Evolutionary conservation across 352 stramenopile genomes (phyloP), one percentile per base, ranked within the genome.

Genomic region (Aphanomyces stellatus): DNA sequence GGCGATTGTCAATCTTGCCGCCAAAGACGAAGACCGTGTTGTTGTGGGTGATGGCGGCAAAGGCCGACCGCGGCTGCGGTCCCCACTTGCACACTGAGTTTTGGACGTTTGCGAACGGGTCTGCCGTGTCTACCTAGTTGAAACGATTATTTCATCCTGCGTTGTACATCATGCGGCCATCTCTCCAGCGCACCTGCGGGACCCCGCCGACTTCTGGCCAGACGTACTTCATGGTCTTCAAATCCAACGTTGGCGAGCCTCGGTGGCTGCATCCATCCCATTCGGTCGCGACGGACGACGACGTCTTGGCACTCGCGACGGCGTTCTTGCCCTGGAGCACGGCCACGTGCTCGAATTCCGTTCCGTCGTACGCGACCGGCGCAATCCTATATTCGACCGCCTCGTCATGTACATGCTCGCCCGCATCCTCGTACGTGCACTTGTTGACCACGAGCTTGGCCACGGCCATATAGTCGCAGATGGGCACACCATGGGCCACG

Each of bases 21-120:
- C 80, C 90, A 8, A 96, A 70, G 10, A 88, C 67, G 51, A 95
- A 81, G 1, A 95, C 71, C 31, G 79, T 85, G 37, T 82, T 77
- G 59, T 96, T 76, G 65, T 96, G 95, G 27, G 90, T 74, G 0
- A 79, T 71, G 15, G 81, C 81, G 6, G 71, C 80, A 51, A 88
- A 82, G 48, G 85, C 81, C 1, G 87, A 86, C 8, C 88, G 81
- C 0, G 74, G 35, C 2, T 71, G 62, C 17, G 86, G 88, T 53
- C 74, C 79, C 78, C 81, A 87, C 57, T 75, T 72, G 71, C 87
- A 96, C 13, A 87, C 72, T 22, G 74, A 85, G 33, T 74, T 73
- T 69, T 91, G 78, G 1, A 74, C 81, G 40, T 88, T 76, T 27
- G 78, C 79, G 68, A 87, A 88, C 17, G 87, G 72, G 51, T 91